These are phyloP conservation scores for Sclerotinia sclerotiorum DNA, from an alignment of 2,329 filamentous ascomycete species.

Conservation along the genomic window DNA sequence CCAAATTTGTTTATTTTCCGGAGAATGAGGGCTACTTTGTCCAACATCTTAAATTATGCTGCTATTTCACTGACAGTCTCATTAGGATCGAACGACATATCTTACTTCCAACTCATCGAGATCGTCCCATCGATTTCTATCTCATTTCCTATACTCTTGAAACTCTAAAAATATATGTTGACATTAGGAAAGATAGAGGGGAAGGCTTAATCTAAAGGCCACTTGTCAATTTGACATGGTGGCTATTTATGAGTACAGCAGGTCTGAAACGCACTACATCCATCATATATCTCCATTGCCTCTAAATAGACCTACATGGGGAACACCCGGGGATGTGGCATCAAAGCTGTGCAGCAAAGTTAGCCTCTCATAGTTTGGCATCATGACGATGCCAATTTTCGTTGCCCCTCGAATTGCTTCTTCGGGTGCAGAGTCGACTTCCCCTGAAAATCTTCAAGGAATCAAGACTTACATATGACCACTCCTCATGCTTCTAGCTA, in stretches of 20 bases:
- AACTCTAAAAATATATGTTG: not conserved
- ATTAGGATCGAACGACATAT: not conserved
- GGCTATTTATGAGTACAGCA: not conserved
- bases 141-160: not conserved
- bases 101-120: not conserved
- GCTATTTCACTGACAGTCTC: not conserved
- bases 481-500: not conserved
- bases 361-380: not conserved
- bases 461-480: not conserved
- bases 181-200: not conserved
- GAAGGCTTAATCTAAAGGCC: not conserved
- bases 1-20: not conserved
- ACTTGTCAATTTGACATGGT: not conserved
- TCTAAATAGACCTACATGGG: not conserved
- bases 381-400: not conserved
- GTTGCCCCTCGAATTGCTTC: not conserved
- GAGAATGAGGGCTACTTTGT: not conserved
- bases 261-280: not conserved
- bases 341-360: not conserved
- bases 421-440: not conserved
- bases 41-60: not conserved
- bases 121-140: not conserved
- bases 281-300: not conserved
- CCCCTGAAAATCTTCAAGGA: not conserved
- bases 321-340: not conserved